Conservation (phyloP, 306 rosid genomes). For the Cicer arietinum region DNA sequence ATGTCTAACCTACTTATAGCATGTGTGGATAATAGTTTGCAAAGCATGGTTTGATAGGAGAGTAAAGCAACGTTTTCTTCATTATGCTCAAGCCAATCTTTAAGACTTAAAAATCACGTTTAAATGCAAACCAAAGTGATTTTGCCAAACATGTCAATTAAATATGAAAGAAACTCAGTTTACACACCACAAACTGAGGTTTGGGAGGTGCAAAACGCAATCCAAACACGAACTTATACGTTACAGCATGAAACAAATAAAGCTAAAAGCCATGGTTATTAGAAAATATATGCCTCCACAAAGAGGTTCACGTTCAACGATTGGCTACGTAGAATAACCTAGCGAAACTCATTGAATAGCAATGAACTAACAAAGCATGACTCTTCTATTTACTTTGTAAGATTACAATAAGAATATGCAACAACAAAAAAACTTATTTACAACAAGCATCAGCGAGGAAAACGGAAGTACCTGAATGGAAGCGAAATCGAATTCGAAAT, state of each 20-base stretch:
- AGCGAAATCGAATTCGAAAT: not conserved
- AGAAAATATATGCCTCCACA: not conserved
- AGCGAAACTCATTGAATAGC: conserved; percentile 2
- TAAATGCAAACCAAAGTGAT: conserved; percentile 5
- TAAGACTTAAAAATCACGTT: not conserved
- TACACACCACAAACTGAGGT: not conserved
- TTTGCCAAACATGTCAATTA: not conserved
- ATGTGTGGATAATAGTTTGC: conserved; percentile 2
- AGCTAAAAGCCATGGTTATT: not conserved
- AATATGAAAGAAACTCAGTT: not conserved
- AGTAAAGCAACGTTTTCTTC: not conserved
- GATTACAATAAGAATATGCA: not conserved
- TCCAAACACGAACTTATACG: not conserved
- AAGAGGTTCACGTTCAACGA: conserved; percentile 9
- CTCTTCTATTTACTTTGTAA: not conserved
- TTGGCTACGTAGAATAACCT: conserved; percentile 3
- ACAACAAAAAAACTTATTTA: not conserved
- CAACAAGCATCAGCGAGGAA: not conserved
- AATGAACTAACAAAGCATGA: conserved; percentile 2
- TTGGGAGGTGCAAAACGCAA: not conserved
- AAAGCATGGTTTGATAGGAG: not conserved
- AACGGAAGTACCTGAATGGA: conserved; percentile 42
- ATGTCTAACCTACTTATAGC: not conserved
- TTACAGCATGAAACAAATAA: not conserved
- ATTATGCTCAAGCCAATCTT: not conserved